Evolutionary conservation across 2,329 filamentous ascomycete species (phyloP).

Genomic region (Madurella fahalii): DNA sequence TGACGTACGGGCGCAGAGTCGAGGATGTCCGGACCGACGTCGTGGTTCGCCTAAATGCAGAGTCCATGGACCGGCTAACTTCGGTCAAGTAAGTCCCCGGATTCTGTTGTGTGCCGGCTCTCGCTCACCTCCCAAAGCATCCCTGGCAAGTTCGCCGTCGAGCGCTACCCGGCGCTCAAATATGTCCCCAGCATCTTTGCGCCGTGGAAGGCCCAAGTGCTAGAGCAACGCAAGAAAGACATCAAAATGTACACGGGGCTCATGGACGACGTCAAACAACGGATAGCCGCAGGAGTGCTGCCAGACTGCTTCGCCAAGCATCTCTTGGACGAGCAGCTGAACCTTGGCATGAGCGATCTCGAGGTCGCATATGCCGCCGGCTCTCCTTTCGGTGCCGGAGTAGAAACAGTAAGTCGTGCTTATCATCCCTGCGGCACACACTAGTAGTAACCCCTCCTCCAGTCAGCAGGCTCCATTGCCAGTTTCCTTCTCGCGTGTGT

Average conservation of each 20-base stretch:
- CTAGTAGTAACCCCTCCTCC: constrained; percentile 18
- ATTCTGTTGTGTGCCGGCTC: too few species aligned
- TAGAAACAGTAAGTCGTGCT: constrained; percentile 37
- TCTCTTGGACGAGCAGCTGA: constrained; percentile 38
- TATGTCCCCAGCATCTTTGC: constrained; percentile 37
- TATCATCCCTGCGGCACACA: not conserved
- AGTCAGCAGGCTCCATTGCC: constrained; percentile 44
- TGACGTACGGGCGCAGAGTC: constrained; percentile 39
- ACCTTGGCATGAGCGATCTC: constrained; percentile 38
- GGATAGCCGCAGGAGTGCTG: constrained; percentile 29
- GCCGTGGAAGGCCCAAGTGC: constrained; percentile 38
- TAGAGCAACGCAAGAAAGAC: constrained; percentile 32
- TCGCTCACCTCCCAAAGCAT: constrained; percentile 20
- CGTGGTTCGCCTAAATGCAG: constrained; percentile 36
- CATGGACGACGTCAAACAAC: constrained; percentile 38
- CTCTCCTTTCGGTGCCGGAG: constrained; percentile 42
- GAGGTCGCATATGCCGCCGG: constrained; percentile 44
- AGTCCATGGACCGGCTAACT: constrained; percentile 41
- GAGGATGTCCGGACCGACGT: constrained; percentile 34
- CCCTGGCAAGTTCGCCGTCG: constrained; percentile 38
- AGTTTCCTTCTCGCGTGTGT: constrained; percentile 52
- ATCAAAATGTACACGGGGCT: constrained; percentile 37
- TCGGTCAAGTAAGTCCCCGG: constrained; percentile 37
- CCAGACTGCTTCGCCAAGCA: constrained; percentile 42
- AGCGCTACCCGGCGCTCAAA: constrained; percentile 39